Conservation (phyloP, 192 early-diverging fungal genomes). For the Allomyces javanicus region DNA sequence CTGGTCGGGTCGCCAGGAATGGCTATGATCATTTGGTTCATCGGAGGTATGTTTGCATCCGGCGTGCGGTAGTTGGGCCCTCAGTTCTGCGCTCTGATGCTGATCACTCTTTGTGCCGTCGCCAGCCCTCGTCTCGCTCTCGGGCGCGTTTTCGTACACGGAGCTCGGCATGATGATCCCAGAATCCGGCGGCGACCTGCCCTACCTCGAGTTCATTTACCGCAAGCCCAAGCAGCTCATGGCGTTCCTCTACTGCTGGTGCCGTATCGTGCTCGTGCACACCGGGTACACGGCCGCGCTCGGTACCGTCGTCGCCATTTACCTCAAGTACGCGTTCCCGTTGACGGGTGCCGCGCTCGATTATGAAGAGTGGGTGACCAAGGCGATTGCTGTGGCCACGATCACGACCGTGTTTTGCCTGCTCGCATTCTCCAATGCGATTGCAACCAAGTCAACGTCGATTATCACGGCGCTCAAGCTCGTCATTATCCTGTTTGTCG, state of each 20-base stretch:
- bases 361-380: conserved; percentile 17
- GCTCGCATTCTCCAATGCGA: conserved; percentile 40
- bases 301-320: conserved; percentile 27
- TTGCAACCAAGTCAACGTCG: conserved; percentile 49
- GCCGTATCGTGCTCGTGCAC: conserved; percentile 29
- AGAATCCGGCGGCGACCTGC: conserved; percentile 15
- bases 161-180: conserved; percentile 8
- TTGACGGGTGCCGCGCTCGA: not conserved
- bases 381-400: conserved; percentile 33
- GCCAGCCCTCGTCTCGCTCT: not conserved
- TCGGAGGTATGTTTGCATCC: conserved; percentile 16
- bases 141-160: not conserved
- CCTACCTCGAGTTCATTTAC: conserved; percentile 13
- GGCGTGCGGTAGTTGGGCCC: conserved; percentile 7
- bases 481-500: conserved; percentile 40
- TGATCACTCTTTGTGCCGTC: not conserved
- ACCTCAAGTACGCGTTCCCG: conserved; percentile 27
- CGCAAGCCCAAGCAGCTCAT: conserved; percentile 23
- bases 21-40: conserved; percentile 17
- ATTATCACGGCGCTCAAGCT: conserved; percentile 54
- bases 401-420: conserved; percentile 38
- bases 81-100: conserved; percentile 8
- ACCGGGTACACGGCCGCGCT: conserved; percentile 27
- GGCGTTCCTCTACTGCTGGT: conserved; percentile 29
- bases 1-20: conserved; percentile 18